Base-by-base conservation (phyloP, 1,139 yeast species). In the Scheffersomyces lignicola region DNA sequence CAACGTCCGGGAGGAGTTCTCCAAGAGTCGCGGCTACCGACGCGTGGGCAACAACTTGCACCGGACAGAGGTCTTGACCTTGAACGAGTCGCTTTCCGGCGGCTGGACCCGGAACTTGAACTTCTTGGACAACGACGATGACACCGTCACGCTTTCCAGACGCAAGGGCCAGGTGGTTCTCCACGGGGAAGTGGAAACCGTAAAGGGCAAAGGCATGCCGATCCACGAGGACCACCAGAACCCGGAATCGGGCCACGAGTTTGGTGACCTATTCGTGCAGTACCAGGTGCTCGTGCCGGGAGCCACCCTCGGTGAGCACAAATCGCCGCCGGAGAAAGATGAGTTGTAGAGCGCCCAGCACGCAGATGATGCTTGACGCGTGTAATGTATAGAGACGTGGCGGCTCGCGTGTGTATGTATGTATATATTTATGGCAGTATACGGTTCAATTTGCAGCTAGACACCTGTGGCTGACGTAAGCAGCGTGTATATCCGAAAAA, bases 191-290 rank as follows among this genome's bases (percentile, higher is more conserved):
- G 66, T 85, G 8, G 96, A 92, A 56, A 57, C 70, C 4, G 45
- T 90, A 22, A 62, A 67, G 42, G 89, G 85, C 10, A 81, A 76
- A 51, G 98, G 98, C 22, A 88, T 92, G 97, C 97, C 97, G 1
- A 45, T 69, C 10, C 44, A 50, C 10, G 30, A 24, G 10, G 41
- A 42, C 12, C 36, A 38, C 22, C 15, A 7, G 6, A 18, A 11
- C 16, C 30, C 13, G 3, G 47, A 43, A 29, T 71, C 69, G 29
- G 60, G 52, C 12, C 80, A 76, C 40, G 80, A 72, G 41, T 76
- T 58, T 55, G 98, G 97, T 22, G 87, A 88, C 55, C 68, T 90
- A 53, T 85, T 65, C 54, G 69, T 92, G 33, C 83, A 81, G 44
- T 87, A 85, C 57, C 72, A 65, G 38, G 80, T 87, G 2, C 58